Evolutionary conservation across 2,329 filamentous ascomycete species (phyloP), one percentile per base, ranked within the genome.

Genomic region (Trichoderma semiorbis): DNA sequence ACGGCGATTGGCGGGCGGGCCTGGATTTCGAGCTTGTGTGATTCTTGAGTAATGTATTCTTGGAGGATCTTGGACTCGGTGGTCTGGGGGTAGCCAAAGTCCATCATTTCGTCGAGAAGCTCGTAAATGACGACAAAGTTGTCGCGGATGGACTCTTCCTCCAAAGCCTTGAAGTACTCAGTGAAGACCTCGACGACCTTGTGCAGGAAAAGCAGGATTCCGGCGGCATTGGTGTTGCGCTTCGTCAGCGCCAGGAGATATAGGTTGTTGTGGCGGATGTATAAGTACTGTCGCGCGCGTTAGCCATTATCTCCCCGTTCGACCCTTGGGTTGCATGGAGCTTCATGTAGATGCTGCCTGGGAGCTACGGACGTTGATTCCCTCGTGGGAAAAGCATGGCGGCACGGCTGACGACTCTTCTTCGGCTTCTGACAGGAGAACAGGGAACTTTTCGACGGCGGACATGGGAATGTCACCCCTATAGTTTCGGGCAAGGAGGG

Each of bases 71-170:
- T 99, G 81, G 90, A 93, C 83, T 99, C 96, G 75, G 96, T 99
- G 11, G 96, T 99, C 83, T 99, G 96, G 7, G 96, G 96, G 82
- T 99, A 98, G 74, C 96, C 96, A 86, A 99, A 99, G 84, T 99
- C 96, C 96, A 99, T 99, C 96, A 99, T 99, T 86, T 99, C 96
- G 80, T 99, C 96, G 74, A 99, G 89, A 73, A 99, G 85, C 84
- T 99, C 96, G 86, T 99, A 99, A 79, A 99, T 99, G 80, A 99
- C 91, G 82, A 99, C 96, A 80, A 99, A 99, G 85, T 99, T 99
- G 86, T 99, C 96, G 77, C 96, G 91, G 81, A 99, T 99, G 78
- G 94, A 97, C 84, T 99, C 96, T 83, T 99, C 96, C 83, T 99
- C 96, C 73, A 99, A 88, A 75, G 97, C 95, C 83, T 99, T 99